Evolutionary conservation across 176 grass and related monocot genomes (phyloP), one percentile per base, ranked within the genome.

Genomic region (Bromus sterilis): DNA sequence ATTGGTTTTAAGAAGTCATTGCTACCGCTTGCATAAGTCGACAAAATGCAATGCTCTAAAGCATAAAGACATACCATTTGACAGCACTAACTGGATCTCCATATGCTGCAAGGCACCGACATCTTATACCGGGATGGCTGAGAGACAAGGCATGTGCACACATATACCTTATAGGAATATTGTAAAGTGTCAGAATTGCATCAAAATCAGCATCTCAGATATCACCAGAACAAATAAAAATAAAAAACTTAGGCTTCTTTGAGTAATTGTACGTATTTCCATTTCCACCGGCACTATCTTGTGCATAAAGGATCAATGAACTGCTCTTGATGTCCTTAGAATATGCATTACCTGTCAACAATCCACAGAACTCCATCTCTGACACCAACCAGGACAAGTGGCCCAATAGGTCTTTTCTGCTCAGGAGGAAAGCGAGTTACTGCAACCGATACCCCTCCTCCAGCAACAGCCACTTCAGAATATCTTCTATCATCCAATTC

Each of bases 31-130:
- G 49, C 62, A 67, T 82, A 56, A 46, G 18, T 36, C 18, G 80
- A 61, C 28, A 86, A 64, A 51, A 82, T 76, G 28, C 18, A 83
- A 63, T 31, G 9, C 26, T 48, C 36, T 79, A 80, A 49, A 59
- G 74, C 56, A 40, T 67, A 82, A 58, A 65, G 59, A 59, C 53
- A 31, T 95, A 99, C 93, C 96, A 99, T 90, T 99, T 99, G 23
- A 99, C 96, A 39, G 93, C 93, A 93, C 96, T 99, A 63, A 99
- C 93, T 93, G 93, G 91, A 83, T 99, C 96, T 56, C 96, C 96
- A 80, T 95, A 90, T 78, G 96, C 96, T 79, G 96, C 96, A 84
- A 99, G 93, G 82, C 96, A 99, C 32, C 96, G 86, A 63, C 96
- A 99, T 71, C 96, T 90, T 75, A 95, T 99, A 91, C 93, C 96